Evolutionary conservation across 2,329 filamentous ascomycete species (phyloP).

Genomic region (Paecilomyces formosus): DNA sequence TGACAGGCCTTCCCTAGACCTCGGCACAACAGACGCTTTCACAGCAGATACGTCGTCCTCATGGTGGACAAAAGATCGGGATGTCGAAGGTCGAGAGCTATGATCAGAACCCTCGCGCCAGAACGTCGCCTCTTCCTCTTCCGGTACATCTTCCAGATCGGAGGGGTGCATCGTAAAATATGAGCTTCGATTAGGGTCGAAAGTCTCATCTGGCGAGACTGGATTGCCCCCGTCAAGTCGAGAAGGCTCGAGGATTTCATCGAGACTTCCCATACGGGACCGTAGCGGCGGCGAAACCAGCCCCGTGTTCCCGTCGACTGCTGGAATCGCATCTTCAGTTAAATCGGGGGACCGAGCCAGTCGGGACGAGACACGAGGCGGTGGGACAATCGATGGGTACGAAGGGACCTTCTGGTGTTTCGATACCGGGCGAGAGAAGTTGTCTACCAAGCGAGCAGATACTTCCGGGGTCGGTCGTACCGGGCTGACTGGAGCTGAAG

Average conservation of each 20-base stretch:
- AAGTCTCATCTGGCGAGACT: conserved; percentile 18
- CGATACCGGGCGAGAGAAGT: conserved; percentile 48
- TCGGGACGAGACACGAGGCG: conserved; percentile 31
- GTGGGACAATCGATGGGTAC: conserved; percentile 32
- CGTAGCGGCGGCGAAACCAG: conserved; percentile 21
- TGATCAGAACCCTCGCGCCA: conserved; percentile 23
- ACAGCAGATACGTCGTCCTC: conserved; percentile 7
- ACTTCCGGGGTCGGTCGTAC: conserved; percentile 12
- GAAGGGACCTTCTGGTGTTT: conserved; percentile 30
- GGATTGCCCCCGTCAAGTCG: conserved; percentile 21
- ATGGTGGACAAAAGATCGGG: conserved; percentile 12
- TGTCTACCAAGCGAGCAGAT: conserved; percentile 39
- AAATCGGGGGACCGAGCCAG: conserved; percentile 18
- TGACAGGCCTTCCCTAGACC: conserved; percentile 23
- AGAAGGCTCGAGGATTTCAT: conserved; percentile 21
- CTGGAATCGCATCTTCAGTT: conserved; percentile 27
- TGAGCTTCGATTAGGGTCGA: conserved; percentile 29
- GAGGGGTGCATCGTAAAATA: conserved; percentile 33
- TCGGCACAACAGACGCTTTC: conserved; percentile 7
- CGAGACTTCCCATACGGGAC: conserved; percentile 22
- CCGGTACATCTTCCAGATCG: conserved; percentile 38
- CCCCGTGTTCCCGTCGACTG: conserved; percentile 35
- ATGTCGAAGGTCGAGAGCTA: conserved; percentile 10
- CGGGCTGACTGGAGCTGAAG: conserved; percentile 18
- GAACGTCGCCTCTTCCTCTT: conserved; percentile 35